Evolutionary conservation across 208 protist genomes (phyloP).

Genomic region (Leishmania gerbilli): DNA sequence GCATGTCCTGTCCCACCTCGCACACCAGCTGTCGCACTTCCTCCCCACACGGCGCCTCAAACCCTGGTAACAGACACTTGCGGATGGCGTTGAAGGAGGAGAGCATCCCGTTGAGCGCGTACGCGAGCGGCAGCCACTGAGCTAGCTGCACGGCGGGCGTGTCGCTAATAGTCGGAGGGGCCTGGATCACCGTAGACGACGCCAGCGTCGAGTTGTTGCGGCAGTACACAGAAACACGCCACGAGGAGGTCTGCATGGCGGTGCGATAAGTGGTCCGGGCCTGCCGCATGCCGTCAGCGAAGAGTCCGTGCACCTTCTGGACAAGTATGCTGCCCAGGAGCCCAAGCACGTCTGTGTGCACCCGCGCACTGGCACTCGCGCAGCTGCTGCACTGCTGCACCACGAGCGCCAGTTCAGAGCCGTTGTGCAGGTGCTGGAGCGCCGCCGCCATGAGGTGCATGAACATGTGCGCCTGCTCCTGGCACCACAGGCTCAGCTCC

Average conservation of each 20-base stretch:
- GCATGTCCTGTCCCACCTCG: slow-evolving; percentile 60
- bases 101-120: slow-evolving; percentile 81
- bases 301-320: slow-evolving; percentile 54
- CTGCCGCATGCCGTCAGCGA: slow-evolving; percentile 60
- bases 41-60: slow-evolving; percentile 48
- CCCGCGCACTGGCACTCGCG: slow-evolving; percentile 34
- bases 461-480: slow-evolving; percentile 50
- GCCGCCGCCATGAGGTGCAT: slow-evolving; percentile 42
- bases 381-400: slow-evolving; percentile 69
- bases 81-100: slow-evolving; percentile 76
- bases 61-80: slow-evolving; percentile 64
- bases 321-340: slow-evolving; percentile 46
- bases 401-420: slow-evolving; percentile 73
- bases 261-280: slow-evolving; percentile 58
- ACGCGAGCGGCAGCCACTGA: slow-evolving; percentile 79
- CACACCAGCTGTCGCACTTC: slow-evolving; percentile 51
- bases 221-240: slow-evolving; percentile 31
- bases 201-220: slow-evolving; percentile 19
- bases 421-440: slow-evolving; percentile 62
- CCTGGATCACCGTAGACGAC: slow-evolving; percentile 4
- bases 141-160: slow-evolving; percentile 45
- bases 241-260: slow-evolving; percentile 69
- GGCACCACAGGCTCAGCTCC: slow-evolving; percentile 47
- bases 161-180: slow-evolving; percentile 11
- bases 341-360: slow-evolving; percentile 61